Percentiles rank a stretch among this genome's conserved stretches.
Evolutionary conservation across 106 monocot species (phyloP).

Genomic region (Dioscorea zingiberensis): DNA sequence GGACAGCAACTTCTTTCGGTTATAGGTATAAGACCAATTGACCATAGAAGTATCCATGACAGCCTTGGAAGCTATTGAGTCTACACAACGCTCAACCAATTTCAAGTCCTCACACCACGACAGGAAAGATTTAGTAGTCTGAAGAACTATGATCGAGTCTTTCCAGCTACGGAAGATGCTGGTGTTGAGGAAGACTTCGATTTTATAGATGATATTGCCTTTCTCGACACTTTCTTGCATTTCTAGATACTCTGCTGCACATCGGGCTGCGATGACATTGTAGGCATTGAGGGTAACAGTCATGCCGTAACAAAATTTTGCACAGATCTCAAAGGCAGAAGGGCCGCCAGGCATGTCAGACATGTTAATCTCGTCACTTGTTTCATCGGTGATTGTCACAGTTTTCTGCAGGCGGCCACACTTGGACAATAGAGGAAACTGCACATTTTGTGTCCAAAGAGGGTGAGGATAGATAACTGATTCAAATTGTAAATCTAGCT

Average conservation of each 20-base stretch:
- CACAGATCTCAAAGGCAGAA: conserved; percentile 78
- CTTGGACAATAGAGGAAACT: conserved; percentile 89
- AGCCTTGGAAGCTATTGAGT: conserved; percentile 70
- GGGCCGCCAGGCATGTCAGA: conserved; percentile 78
- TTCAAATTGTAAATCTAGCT: too few relatives aligned
- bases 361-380: conserved; percentile 55
- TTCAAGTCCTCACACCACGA: conserved; percentile 80
- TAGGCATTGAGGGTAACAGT: conserved; percentile 85
- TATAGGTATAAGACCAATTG: conserved; percentile 92
- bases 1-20: conserved; percentile 60
- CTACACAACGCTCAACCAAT: conserved; percentile 59
- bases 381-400: conserved; percentile 33
- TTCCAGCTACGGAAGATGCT: conserved; percentile 89
- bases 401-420: conserved; percentile 61
- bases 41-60: conserved; percentile 64
- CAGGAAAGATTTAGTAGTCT: conserved; percentile 62
- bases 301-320: conserved; percentile 91
- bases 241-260: conserved; percentile 83
- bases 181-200: conserved; percentile 74
- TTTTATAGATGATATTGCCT: conserved; percentile 86
- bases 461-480: not conserved
- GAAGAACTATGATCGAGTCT: conserved; percentile 84
- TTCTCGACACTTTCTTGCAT: conserved; percentile 75
- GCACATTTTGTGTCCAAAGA: conserved; percentile 7
- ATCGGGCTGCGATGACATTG: conserved; percentile 73